Conservation (phyloP, 1,284 basidiomycete genomes). For the Cronartium ribicola region DNA sequence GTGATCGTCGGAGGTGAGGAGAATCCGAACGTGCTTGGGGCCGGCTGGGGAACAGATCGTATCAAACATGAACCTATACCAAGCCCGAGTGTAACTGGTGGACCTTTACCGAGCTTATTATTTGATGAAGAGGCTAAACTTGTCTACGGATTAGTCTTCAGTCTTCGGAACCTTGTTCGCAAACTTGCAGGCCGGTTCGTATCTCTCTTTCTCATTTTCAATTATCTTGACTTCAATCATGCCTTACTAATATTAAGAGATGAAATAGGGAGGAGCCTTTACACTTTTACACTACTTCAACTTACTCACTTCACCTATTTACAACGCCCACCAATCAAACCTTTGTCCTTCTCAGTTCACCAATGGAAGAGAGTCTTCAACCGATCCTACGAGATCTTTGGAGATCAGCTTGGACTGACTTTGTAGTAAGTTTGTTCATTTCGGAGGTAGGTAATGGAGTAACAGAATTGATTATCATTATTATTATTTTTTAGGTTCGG, state of each 20-base stretch:
- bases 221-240: conserved; percentile 6
- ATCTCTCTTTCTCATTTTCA: conserved; percentile 1
- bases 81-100: conserved; percentile 1
- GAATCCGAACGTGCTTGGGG: conserved; percentile 1
- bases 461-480: neutral
- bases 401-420: conserved; percentile 84
- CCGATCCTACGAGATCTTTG: conserved; percentile 82
- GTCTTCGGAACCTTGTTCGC: conserved; percentile 87
- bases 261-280: conserved; percentile 9
- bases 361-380: conserved; percentile 60
- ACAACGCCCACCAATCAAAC: conserved; percentile 91
- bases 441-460: neutral
- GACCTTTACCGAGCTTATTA: conserved; percentile 57
- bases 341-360: conserved; percentile 89
- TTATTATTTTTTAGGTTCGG: neutral
- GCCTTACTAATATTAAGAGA: conserved; percentile 15
- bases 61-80: neutral
- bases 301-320: conserved; percentile 88
- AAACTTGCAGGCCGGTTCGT: conserved; percentile 59
- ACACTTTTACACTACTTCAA: conserved; percentile 71
- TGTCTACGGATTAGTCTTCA: conserved; percentile 91
- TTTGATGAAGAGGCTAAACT: conserved; percentile 98
- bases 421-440: conserved; percentile 64
- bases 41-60: neutral
- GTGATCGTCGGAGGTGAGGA: conserved; percentile 28